phyloP scores from a whole-genome alignment of 257 asterid genomes.

The Linaria vulgaris region DNA sequence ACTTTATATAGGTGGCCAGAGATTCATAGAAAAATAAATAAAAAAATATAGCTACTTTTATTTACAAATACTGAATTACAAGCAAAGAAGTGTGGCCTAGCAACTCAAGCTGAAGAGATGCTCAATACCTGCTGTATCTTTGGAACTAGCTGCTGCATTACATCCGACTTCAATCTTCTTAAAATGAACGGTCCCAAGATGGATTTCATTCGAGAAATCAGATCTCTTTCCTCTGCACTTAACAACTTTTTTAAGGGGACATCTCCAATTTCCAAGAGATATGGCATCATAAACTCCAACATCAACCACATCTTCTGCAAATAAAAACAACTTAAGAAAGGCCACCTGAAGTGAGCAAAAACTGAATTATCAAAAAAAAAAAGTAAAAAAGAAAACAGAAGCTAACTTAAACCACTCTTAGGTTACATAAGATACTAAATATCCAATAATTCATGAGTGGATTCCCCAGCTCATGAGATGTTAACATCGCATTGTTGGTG shows the following conservation, averaged over 20 bases:
- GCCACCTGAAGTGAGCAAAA: conserved; percentile 21
- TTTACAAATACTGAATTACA: conserved; percentile 6
- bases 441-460: not conserved
- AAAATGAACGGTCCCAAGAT: conserved; percentile 91
- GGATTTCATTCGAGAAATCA: conserved; percentile 85
- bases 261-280: conserved; percentile 90
- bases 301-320: conserved; percentile 96
- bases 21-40: conserved; percentile 19
- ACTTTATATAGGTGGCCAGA: too few species aligned
- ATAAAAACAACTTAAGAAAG: conserved; percentile 34
- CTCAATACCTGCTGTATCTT: conserved; percentile 72
- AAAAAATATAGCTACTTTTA: conserved; percentile 9
- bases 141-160: conserved; percentile 91
- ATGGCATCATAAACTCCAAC: conserved; percentile 99
- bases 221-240: conserved; percentile 74
- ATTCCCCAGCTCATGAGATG: conserved; percentile 6
- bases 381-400: too few species aligned
- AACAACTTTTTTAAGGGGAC: conserved; percentile 80
- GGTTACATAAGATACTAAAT: too few species aligned
- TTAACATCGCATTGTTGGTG: too few species aligned
- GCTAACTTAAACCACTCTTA: too few species aligned
- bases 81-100: not conserved
- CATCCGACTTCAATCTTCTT: conserved; percentile 90
- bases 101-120: conserved; percentile 19
- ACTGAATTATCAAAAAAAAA: too few species aligned